A percentile compares a stretch with the other conserved stretches of the same genome.
These are phyloP conservation scores for Erythrophleum ivorense DNA, from an alignment of 331 rosid species.

Conservation along the genomic window DNA sequence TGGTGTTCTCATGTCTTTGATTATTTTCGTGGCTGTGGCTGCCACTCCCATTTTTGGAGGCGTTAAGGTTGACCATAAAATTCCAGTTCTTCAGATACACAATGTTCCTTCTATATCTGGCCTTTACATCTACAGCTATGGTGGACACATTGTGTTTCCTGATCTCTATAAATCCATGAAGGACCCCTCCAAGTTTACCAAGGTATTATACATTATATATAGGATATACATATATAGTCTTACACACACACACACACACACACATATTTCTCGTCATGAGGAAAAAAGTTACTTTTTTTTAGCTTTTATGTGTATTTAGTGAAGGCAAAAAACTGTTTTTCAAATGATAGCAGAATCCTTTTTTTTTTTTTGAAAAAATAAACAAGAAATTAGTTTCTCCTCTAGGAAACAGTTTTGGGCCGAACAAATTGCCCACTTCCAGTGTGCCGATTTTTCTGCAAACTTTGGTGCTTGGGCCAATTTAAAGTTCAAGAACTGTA, in stretches of 20 bases:
- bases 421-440: too few species aligned
- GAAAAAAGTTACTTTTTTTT: too few species aligned
- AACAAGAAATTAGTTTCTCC: too few species aligned
- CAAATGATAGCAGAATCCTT: too few species aligned
- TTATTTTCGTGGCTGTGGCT: conserved; percentile 59
- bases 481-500: too few species aligned
- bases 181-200: conserved; percentile 80
- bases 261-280: too few species aligned
- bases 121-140: conserved; percentile 61
- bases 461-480: too few species aligned
- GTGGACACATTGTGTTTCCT: conserved; percentile 81
- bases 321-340: too few species aligned
- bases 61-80: conserved; percentile 46
- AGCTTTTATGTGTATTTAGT: too few species aligned
- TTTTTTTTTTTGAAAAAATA: too few species aligned
- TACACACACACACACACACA: neutral
- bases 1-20: conserved; percentile 69
- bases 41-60: conserved; percentile 60
- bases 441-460: too few species aligned
- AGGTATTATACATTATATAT: conserved; percentile 45
- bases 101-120: conserved; percentile 80
- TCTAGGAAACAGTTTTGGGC: too few species aligned
- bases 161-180: conserved; percentile 73
- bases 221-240: neutral
- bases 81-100: conserved; percentile 58